Conservation (phyloP, 352 stramenopile genomes). For the Pythium graminicola region DNA sequence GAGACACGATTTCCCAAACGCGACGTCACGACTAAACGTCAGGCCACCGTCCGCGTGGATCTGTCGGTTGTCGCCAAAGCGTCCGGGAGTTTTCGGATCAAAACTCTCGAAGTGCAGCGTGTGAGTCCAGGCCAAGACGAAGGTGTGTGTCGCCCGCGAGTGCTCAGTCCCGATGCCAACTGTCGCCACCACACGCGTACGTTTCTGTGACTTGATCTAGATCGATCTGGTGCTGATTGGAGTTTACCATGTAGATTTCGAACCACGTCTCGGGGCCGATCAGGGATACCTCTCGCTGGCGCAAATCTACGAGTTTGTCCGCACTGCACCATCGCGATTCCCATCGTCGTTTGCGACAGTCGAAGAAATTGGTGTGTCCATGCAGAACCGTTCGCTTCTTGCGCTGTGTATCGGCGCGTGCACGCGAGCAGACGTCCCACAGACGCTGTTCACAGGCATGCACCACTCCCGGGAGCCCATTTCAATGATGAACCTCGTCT, state of each 20-base stretch:
- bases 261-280: conserved; percentile 51
- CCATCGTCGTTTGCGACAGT: conserved; percentile 37
- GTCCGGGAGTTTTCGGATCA: conserved; percentile 9
- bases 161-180: conserved; percentile 13
- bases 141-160: conserved; percentile 4
- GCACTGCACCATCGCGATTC: conserved; percentile 29
- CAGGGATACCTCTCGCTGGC: conserved; percentile 52
- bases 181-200: conserved; percentile 19
- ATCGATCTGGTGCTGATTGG: no score
- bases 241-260: conserved; percentile 11
- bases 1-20: conserved; percentile 7
- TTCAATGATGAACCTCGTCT: conserved; percentile 86
- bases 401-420: conserved; percentile 69
- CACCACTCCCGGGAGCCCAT: conserved; percentile 83
- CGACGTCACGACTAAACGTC: background rate
- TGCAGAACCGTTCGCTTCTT: conserved; percentile 49
- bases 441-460: conserved; percentile 77
- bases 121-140: conserved; percentile 6
- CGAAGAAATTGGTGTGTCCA: conserved; percentile 51
- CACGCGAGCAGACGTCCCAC: conserved; percentile 23
- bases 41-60: background rate
- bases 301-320: conserved; percentile 55
- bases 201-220: background rate
- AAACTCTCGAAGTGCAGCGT: conserved; percentile 18
- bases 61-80: background rate